Percentiles rank a stretch among this genome's conserved stretches.
Evolutionary conservation across 75 land plant species (phyloP).

Genomic region (Larix kaempferi): DNA sequence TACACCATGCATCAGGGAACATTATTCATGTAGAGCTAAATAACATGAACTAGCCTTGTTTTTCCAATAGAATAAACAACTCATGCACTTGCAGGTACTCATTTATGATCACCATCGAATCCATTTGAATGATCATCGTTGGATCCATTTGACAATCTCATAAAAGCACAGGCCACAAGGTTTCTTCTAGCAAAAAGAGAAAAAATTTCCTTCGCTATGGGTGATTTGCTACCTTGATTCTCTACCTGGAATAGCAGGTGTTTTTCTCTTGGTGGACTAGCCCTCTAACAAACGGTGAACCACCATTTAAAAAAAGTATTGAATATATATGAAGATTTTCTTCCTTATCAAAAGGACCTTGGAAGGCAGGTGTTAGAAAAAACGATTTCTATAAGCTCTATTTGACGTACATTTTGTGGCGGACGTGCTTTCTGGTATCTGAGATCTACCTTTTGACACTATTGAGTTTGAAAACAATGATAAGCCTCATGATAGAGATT

Average conservation of each 20-base stretch:
- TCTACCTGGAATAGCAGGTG: no score
- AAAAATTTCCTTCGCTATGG: neutral
- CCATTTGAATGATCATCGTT: no score
- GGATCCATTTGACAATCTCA: neutral
- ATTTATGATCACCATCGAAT: neutral
- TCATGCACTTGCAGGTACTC: neutral
- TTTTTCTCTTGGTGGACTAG: no score
- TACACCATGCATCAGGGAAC: conserved; percentile 1
- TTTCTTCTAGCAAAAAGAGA: neutral
- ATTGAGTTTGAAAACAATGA: conserved; percentile 26
- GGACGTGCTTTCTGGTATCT: conserved; percentile 84
- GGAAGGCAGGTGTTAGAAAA: conserved; percentile 72
- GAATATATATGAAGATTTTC: conserved; percentile 41
- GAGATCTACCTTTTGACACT: conserved; percentile 19
- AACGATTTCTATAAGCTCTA: conserved; percentile 79
- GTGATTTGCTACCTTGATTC: neutral
- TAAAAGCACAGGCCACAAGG: conserved; percentile 2
- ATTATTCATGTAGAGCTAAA: neutral
- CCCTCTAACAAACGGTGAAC: no score
- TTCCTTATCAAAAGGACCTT: conserved; percentile 26
- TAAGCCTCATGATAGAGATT: conserved; percentile 11
- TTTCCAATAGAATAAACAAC: neutral
- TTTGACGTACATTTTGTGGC: conserved; percentile 76
- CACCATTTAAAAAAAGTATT: conserved; percentile 57
- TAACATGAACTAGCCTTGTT: neutral